Conservation (phyloP, 192 early-diverging fungal species). For the Gamsiella multidivaricata region DNA sequence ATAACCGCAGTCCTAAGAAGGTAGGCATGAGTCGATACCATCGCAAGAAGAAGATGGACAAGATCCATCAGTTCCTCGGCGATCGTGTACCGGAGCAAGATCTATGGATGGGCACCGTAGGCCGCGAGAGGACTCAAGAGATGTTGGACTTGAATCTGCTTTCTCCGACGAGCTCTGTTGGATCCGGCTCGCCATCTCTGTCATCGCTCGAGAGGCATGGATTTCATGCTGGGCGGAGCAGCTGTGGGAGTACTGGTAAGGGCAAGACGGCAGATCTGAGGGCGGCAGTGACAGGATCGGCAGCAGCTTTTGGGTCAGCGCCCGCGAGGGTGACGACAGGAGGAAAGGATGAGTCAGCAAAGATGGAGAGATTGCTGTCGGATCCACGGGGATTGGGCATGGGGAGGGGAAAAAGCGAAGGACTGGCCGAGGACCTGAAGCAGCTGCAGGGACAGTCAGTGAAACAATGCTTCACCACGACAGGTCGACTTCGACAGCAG, state of each 20-base stretch:
- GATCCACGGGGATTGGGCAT: slow-evolving; percentile 8
- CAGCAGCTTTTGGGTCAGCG: neutral
- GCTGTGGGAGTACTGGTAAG: no score
- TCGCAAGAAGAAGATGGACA: slow-evolving; percentile 55
- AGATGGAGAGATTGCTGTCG: slow-evolving; percentile 20
- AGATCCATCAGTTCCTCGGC: slow-evolving; percentile 58
- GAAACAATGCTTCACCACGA: neutral
- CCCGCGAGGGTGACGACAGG: neutral
- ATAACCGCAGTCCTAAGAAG: neutral
- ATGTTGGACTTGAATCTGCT: slow-evolving; percentile 40
- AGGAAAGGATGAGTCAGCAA: no score
- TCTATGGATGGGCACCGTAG: slow-evolving; percentile 43
- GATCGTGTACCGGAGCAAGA: slow-evolving; percentile 53
- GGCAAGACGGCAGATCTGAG: neutral
- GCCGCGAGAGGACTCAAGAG: slow-evolving; percentile 24
- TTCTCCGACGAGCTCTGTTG: slow-evolving; percentile 6
- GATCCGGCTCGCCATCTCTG: neutral
- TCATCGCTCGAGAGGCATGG: neutral
- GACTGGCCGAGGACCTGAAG: neutral
- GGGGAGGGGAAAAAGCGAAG: neutral
- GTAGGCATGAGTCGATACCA: slow-evolving; percentile 7
- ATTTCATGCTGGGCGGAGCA: neutral
- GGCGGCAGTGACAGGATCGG: neutral
- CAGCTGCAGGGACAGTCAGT: neutral
- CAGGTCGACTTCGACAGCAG: slow-evolving; percentile 19